Evolutionary conservation across 768 basidiomycete species (phyloP).

Genomic region (Suillus clintonianus): DNA sequence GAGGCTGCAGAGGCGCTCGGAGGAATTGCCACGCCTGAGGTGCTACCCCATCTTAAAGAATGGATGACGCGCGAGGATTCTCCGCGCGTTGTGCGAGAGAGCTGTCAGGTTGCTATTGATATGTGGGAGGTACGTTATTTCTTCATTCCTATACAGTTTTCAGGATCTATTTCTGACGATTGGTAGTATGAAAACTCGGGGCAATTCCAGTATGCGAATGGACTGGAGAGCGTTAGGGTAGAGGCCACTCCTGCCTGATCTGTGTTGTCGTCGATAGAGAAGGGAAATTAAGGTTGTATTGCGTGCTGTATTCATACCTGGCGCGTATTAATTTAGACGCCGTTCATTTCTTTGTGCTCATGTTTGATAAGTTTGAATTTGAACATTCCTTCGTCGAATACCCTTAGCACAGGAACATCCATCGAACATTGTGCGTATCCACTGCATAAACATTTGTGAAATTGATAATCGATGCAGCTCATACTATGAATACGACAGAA

Average conservation of each 20-base stretch:
- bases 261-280: not conserved
- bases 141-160: not conserved
- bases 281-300: not conserved
- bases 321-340: not conserved
- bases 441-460: not conserved
- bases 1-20: conserved; percentile 98
- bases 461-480: not conserved
- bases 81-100: conserved; percentile 90
- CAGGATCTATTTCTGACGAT: not conserved
- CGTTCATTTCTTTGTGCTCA: not conserved
- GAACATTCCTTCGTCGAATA: not conserved
- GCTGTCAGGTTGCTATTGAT: conserved; percentile 94
- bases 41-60: conserved; percentile 81
- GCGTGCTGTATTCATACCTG: not conserved
- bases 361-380: not conserved
- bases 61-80: conserved; percentile 80
- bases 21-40: conserved; percentile 94
- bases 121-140: conserved; percentile 83
- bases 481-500: too few relatives aligned
- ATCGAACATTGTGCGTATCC: not conserved
- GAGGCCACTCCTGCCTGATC: not conserved
- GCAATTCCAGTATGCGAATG: conserved; percentile 78
- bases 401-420: too few relatives aligned
- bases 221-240: conserved; percentile 29
- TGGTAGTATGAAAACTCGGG: conserved; percentile 76